Percentiles rank a stretch among this genome's conserved stretches.
phyloP scores from a whole-genome alignment of 805 yeast species.

The Wickerhamiella sorbophila region DNA sequence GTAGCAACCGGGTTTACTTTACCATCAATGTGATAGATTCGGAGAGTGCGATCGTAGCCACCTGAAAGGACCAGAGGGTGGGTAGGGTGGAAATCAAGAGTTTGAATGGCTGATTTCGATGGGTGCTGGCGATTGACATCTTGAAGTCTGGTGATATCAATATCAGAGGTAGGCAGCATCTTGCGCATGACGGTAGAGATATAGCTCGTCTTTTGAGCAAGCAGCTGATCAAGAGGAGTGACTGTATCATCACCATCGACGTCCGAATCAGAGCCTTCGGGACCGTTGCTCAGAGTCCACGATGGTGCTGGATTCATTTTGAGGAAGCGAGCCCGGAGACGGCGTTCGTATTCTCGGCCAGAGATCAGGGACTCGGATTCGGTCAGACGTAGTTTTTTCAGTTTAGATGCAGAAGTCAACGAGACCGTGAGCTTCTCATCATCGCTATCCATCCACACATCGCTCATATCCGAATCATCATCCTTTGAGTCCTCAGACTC shows the following conservation, averaged over 20 bases:
- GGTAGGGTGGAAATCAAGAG: constrained; percentile 68
- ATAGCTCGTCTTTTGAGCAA: constrained; percentile 21
- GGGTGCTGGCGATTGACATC: constrained; percentile 68
- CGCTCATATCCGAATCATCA: constrained; percentile 23
- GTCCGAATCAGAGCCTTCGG: constrained; percentile 12
- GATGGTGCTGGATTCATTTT: constrained; percentile 68
- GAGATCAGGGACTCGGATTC: constrained; percentile 38
- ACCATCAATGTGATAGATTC: constrained; percentile 86
- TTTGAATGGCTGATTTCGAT: constrained; percentile 71
- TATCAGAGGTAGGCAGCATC: constrained; percentile 49
- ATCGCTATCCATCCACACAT: constrained; percentile 83
- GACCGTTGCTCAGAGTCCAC: constrained; percentile 45
- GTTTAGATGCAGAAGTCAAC: constrained; percentile 40
- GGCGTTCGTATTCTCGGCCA: constrained; percentile 45
- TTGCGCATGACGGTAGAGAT: constrained; percentile 25
- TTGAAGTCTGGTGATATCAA: constrained; percentile 68
- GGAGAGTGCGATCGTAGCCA: constrained; percentile 79
- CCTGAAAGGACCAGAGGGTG: constrained; percentile 78
- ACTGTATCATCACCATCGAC: constrained; percentile 25
- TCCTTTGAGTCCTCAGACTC: constrained; percentile 21
- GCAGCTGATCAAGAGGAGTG: constrained; percentile 24
- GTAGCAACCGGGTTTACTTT: constrained; percentile 68
- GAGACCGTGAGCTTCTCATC: constrained; percentile 63
- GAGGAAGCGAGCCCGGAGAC: constrained; percentile 59
- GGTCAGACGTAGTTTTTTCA: constrained; percentile 55